Evolutionary conservation across 768 basidiomycete species (phyloP).

Genomic region (Paxillus rubicundulus): DNA sequence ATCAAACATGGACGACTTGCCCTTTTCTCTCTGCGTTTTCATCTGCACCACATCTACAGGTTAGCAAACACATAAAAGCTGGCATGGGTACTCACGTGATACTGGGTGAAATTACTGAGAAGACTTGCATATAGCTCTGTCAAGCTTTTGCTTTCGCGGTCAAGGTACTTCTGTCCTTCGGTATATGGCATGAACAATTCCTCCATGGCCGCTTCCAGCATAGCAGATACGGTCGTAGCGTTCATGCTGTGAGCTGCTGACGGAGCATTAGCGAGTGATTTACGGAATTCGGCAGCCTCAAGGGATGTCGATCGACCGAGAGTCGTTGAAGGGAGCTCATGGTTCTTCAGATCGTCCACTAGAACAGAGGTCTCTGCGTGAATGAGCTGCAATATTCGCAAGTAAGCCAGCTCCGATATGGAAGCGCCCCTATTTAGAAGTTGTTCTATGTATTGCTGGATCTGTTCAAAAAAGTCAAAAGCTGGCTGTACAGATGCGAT

Average conservation of each 20-base stretch:
- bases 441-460: constrained; percentile 94
- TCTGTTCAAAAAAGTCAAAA: constrained; percentile 45
- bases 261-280: constrained; percentile 44
- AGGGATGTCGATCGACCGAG: constrained; percentile 57
- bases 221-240: constrained; percentile 57
- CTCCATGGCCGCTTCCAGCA: constrained; percentile 96
- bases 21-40: constrained; percentile 53
- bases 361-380: constrained; percentile 75
- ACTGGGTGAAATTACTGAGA: constrained; percentile 75
- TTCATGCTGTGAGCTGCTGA: constrained; percentile 42
- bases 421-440: constrained; percentile 72
- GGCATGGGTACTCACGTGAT: constrained; percentile 59
- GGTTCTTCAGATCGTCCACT: constrained; percentile 88
- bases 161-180: constrained; percentile 88
- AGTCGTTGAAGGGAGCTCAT: constrained; percentile 73
- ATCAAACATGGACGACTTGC: constrained; percentile 81
- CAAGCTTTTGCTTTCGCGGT: constrained; percentile 84
- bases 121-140: constrained; percentile 74
- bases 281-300: constrained; percentile 60
- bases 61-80: constrained; percentile 7
- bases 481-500: background rate
- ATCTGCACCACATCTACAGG: constrained; percentile 35
- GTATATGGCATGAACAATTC: constrained; percentile 94
- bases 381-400: constrained; percentile 86
- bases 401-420: constrained; percentile 85